phyloP scores from a whole-genome alignment of 106 monocot genomes.

The Platanthera guangdongensis region DNA sequence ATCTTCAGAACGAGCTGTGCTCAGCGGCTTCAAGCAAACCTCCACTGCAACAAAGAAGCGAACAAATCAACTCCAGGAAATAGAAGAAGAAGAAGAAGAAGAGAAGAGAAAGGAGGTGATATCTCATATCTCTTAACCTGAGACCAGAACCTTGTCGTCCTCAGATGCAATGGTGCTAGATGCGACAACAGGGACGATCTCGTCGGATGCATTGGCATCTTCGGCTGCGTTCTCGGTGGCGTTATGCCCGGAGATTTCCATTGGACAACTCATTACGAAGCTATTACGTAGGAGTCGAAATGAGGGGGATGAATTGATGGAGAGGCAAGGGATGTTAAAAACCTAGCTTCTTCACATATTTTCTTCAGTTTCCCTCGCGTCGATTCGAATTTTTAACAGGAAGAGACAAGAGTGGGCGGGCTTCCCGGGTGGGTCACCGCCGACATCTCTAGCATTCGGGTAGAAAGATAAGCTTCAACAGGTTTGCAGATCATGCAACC shows the following conservation, averaged over 20 bases:
- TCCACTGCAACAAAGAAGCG: conserved; percentile 52
- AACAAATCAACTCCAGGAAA: background rate
- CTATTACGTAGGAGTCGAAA: background rate
- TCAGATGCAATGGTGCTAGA: conserved; percentile 1
- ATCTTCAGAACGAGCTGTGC: conserved; percentile 69
- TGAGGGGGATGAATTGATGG: background rate
- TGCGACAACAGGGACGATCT: background rate
- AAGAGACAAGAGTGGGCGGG: background rate
- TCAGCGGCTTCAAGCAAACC: conserved; percentile 69
- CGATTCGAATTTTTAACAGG: background rate
- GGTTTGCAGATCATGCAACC: no score
- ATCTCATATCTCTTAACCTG: conserved; percentile 15
- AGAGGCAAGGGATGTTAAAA: background rate
- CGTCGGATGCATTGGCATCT: background rate
- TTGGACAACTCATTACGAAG: conserved; percentile 34
- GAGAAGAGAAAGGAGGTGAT: background rate
- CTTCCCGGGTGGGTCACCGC: background rate
- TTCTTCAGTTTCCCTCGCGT: background rate
- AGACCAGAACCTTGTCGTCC: conserved; percentile 43
- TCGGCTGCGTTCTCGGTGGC: conserved; percentile 1
- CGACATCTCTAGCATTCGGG: no score
- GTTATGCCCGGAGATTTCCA: conserved; percentile 25
- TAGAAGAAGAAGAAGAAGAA: background rate
- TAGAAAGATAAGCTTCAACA: no score
- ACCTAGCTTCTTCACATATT: background rate